Conservation (phyloP, 768 basidiomycete genomes). For the Russula abietina region DNA sequence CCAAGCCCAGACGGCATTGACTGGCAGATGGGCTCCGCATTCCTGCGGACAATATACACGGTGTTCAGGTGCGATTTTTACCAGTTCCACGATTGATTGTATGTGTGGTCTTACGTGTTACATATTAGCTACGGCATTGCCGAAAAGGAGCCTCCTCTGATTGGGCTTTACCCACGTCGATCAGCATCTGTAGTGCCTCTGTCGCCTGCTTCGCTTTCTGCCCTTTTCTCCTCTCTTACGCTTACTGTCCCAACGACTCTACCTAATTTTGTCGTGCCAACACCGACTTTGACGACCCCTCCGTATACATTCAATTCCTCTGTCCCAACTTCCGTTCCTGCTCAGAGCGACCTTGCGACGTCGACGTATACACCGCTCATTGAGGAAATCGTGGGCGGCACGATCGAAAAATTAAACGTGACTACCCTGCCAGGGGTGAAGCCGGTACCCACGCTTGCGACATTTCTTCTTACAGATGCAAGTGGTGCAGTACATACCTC, state of each 20-base stretch:
- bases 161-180: constrained; percentile 62
- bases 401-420: constrained; percentile 35
- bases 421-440: constrained; percentile 54
- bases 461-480: constrained; percentile 52
- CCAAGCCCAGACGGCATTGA: constrained; percentile 72
- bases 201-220: constrained; percentile 38
- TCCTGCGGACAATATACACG: constrained; percentile 71
- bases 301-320: constrained; percentile 67
- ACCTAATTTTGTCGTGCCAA: constrained; percentile 64
- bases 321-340: constrained; percentile 39
- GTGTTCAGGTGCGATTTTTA: constrained; percentile 53
- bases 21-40: constrained; percentile 72
- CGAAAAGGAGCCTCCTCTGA: constrained; percentile 63
- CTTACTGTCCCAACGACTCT: constrained; percentile 62
- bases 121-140: constrained; percentile 63
- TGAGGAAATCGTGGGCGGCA: constrained; percentile 13
- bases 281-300: constrained; percentile 58
- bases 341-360: constrained; percentile 57
- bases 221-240: constrained; percentile 55
- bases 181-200: constrained; percentile 37
- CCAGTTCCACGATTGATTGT: not conserved
- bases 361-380: constrained; percentile 64
- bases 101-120: not conserved
- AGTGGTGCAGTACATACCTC: constrained; percentile 50
- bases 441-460: constrained; percentile 46